Evolutionary conservation across 2,329 filamentous ascomycete genomes (phyloP).

Genomic region (Diaporthe nobilis): DNA sequence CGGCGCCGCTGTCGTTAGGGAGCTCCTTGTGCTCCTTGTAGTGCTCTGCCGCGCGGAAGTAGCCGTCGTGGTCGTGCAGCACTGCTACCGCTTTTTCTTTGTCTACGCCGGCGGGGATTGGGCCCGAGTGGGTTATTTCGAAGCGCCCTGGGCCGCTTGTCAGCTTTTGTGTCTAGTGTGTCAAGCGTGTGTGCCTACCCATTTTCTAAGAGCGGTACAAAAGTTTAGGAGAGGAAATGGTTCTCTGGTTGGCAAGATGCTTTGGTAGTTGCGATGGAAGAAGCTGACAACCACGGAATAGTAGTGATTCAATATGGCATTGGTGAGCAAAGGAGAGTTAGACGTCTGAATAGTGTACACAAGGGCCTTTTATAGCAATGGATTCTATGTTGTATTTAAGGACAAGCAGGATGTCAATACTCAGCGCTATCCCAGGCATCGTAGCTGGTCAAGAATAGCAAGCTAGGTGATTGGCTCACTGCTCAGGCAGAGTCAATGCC

Average conservation of each 20-base stretch:
- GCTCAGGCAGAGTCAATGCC: background rate
- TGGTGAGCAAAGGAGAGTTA: too few species aligned
- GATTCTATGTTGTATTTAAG: background rate
- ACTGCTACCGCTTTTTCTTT: slow-evolving; percentile 25
- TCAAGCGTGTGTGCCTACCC: background rate
- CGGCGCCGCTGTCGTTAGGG: background rate
- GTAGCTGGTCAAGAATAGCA: background rate
- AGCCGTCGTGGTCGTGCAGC: slow-evolving; percentile 25
- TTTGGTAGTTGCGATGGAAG: background rate
- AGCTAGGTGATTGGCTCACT: slow-evolving; percentile 5
- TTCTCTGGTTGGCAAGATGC: background rate
- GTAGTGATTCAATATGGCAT: background rate
- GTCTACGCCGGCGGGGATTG: slow-evolving; percentile 16
- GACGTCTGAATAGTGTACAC: background rate
- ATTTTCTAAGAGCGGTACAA: background rate
- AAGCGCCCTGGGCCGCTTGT: background rate
- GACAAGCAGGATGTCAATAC: background rate
- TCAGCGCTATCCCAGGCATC: background rate
- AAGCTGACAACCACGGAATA: background rate
- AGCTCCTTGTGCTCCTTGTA: slow-evolving; percentile 19
- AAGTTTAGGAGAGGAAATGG: background rate
- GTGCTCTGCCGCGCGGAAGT: slow-evolving; percentile 30
- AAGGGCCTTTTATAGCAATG: too few species aligned
- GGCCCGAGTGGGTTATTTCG: slow-evolving; percentile 18
- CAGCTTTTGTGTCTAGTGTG: background rate